phyloP scores from a whole-genome alignment of 306 rosid species.

The Rosa rugosa region DNA sequence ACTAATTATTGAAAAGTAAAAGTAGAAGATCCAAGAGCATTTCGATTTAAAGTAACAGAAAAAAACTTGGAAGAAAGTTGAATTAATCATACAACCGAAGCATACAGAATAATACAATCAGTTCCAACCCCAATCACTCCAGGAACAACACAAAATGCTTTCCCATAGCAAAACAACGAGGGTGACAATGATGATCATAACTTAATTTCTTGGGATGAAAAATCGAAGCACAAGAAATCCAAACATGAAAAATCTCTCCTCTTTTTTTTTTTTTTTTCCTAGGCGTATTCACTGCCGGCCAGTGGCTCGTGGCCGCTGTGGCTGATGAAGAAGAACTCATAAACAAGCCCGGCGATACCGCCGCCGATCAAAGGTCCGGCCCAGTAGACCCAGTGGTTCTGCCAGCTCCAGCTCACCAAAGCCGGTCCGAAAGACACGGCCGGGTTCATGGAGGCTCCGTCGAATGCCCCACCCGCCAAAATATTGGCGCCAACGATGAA shows the following conservation, averaged over 20 bases:
- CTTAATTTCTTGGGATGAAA: conserved; percentile 6
- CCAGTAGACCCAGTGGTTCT: conserved; percentile 86
- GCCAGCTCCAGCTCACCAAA: conserved; percentile 77
- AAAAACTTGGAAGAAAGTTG: neutral
- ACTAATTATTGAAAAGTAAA: neutral
- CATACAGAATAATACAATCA: conserved; percentile 4
- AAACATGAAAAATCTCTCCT: neutral
- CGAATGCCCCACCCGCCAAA: conserved; percentile 78
- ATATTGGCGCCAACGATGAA: conserved; percentile 92
- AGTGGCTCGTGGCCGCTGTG: conserved; percentile 63
- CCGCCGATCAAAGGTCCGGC: conserved; percentile 85
- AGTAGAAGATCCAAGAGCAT: neutral
- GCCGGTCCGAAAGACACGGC: conserved; percentile 91
- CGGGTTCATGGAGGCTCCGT: conserved; percentile 94
- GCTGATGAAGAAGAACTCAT: conserved; percentile 60
- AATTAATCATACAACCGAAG: conserved; percentile 13
- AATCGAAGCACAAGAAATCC: conserved; percentile 8
- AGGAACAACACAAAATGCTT: conserved; percentile 2
- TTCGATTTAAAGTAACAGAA: neutral
- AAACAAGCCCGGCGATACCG: conserved; percentile 64
- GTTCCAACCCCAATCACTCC: neutral
- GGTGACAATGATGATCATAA: neutral
- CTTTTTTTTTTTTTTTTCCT: neutral
- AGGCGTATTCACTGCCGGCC: conserved; percentile 45
- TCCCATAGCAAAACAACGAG: conserved; percentile 12